Evolutionary conservation across 768 basidiomycete species (phyloP), one percentile per base, ranked within the genome.

Genomic region (Lentinula edodes): DNA sequence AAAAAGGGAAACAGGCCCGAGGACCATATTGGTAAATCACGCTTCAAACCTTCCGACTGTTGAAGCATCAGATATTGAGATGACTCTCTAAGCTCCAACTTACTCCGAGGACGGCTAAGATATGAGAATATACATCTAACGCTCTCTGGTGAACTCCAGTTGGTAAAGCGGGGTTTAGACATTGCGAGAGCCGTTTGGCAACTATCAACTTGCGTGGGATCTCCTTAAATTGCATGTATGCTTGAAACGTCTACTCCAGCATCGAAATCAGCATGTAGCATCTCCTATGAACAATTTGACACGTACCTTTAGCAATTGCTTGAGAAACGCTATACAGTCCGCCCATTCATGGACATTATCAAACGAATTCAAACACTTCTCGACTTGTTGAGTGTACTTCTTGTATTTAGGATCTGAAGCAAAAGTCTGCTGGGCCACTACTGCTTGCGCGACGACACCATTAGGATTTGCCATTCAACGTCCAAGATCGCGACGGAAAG

Each of bases 261-360:
- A 4, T 60, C 8, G 51, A 45, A n/a, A 62, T 38, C 58, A 61
- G 42, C 54, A 48, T 41, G 41, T 60, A 39, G 41, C 8, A 38
- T 3, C 38, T 39, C 53, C 59, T 41, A 43, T 5, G 18, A 23
- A 36, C 36, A 35, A 28, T 23, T 45, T n/a, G 15, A 35, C 48
- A 65, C 72, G 48, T 67, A 92, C 94, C 82, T 97, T 97, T 62
- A 96, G 83, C 63, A 97, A 74, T 66, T 95, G 90, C 71, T 95
- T 95, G 72, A 99, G 74, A 75, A 98, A 99, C 43, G 95, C 89
- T 70, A 97, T 98, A 72, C 95, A 98, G 76, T 99, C 97, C 62
- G 97, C 95, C 97, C 97, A 99, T 77, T 99, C 97, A 61, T 96
- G 93, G 62, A 97, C 93, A 69, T 87, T 92, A 69, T 97, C 95